Evolutionary conservation across 2,329 filamentous ascomycete genomes (phyloP).

Genomic region (Neopestalotiopsis sp.): DNA sequence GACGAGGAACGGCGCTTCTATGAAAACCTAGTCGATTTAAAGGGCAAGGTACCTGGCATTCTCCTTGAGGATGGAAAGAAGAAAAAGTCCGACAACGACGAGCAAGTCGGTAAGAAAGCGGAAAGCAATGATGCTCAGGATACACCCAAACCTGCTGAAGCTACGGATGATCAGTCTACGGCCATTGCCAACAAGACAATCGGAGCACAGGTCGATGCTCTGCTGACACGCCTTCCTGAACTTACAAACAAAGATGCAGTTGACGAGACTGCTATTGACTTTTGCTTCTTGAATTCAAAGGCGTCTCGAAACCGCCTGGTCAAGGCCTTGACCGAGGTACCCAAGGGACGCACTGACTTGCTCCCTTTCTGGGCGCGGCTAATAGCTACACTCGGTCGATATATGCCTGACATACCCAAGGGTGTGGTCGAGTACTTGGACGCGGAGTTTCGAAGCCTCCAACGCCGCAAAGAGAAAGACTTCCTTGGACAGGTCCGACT

Average conservation of each 20-base stretch:
- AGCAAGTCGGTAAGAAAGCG: constrained; percentile 79
- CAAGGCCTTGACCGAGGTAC: constrained; percentile 92
- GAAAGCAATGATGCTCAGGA: constrained; percentile 60
- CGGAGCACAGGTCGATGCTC: constrained; percentile 91
- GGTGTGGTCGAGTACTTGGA: constrained; percentile 91
- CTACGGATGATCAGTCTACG: constrained; percentile 83
- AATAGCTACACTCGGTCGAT: constrained; percentile 89
- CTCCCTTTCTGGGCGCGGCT: constrained; percentile 91
- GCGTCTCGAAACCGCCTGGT: constrained; percentile 93
- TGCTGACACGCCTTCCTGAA: constrained; percentile 87
- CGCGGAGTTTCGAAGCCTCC: constrained; percentile 94
- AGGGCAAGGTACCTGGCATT: constrained; percentile 93
- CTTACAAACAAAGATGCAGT: constrained; percentile 90
- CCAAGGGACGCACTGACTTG: constrained; percentile 90
- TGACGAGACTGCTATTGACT: constrained; percentile 92
- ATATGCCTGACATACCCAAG: constrained; percentile 93
- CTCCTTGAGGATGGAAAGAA: constrained; percentile 94
- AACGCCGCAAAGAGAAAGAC: constrained; percentile 96
- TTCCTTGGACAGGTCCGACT: constrained; percentile 93
- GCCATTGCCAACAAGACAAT: constrained; percentile 97
- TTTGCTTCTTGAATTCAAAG: constrained; percentile 98
- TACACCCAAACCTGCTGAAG: constrained; percentile 54
- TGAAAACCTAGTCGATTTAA: constrained; percentile 93
- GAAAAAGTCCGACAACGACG: constrained; percentile 84
- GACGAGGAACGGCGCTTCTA: constrained; percentile 98